phyloP scores from a whole-genome alignment of 129 eudicot species.

The Logfia minima region DNA sequence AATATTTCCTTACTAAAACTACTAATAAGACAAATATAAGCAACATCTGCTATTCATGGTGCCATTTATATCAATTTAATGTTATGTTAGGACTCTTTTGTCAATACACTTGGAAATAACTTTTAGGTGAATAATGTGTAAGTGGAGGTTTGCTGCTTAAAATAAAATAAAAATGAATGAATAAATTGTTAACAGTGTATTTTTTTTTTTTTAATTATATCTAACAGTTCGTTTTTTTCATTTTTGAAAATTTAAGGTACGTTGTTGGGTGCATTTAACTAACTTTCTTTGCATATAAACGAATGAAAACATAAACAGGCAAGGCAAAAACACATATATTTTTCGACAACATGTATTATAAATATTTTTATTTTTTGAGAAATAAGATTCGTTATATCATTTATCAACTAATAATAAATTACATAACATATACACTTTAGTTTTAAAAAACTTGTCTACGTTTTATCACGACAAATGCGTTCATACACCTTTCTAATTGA shows the following conservation, averaged over 20 bases:
- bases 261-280: not conserved
- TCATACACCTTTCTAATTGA: constrained; percentile 20
- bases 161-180: too few relatives aligned
- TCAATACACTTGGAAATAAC: not conserved
- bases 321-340: too few relatives aligned
- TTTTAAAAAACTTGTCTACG: not conserved
- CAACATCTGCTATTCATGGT: constrained; percentile 21
- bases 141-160: not conserved
- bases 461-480: constrained; percentile 6
- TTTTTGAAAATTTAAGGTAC: too few relatives aligned
- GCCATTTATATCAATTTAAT: constrained; percentile 25
- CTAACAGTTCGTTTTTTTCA: too few relatives aligned
- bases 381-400: too few relatives aligned
- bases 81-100: constrained; percentile 19
- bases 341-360: too few relatives aligned
- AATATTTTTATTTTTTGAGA: too few relatives aligned
- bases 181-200: too few relatives aligned
- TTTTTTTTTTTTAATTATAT: too few relatives aligned
- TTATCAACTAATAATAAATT: too few relatives aligned
- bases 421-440: not conserved
- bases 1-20: constrained; percentile 8
- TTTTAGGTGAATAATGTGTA: not conserved
- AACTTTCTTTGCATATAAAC: too few relatives aligned
- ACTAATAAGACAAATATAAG: constrained; percentile 3
- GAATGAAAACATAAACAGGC: too few relatives aligned